phyloP scores from a whole-genome alignment of 139 green algal genomes.

The Nannochloris sp. region DNA sequence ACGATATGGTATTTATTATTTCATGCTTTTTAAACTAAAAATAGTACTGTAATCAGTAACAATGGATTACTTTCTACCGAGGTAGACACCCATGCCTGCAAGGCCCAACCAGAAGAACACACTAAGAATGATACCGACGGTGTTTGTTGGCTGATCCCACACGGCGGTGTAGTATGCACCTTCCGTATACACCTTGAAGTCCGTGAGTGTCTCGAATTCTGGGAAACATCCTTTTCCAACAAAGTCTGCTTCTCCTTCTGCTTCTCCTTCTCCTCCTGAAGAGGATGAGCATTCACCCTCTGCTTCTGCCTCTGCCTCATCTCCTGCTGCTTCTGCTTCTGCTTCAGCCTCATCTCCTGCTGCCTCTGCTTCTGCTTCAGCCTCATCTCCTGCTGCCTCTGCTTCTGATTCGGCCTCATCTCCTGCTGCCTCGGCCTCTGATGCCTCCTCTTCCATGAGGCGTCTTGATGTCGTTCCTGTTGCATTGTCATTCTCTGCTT shows the following conservation, averaged over 20 bases:
- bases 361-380: neutral
- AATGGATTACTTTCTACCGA: conserved; percentile 3
- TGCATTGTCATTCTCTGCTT: neutral
- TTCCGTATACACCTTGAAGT: conserved; percentile 3
- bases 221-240: conserved; percentile 9
- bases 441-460: neutral
- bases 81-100: neutral
- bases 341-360: neutral
- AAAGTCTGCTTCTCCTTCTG: too few species aligned
- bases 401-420: neutral
- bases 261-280: neutral
- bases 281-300: neutral
- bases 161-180: neutral
- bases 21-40: neutral
- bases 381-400: neutral
- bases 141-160: neutral
- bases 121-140: neutral
- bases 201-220: neutral
- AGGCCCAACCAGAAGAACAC: conserved; percentile 12
- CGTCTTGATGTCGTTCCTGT: neutral
- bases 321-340: neutral
- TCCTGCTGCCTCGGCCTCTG: neutral
- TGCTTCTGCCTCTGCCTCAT: neutral
- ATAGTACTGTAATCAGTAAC: neutral
- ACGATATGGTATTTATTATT: neutral